These are phyloP conservation scores for Neostapfia colusana DNA, from an alignment of 176 grass and related monocot genomes.

Conservation along the genomic window DNA sequence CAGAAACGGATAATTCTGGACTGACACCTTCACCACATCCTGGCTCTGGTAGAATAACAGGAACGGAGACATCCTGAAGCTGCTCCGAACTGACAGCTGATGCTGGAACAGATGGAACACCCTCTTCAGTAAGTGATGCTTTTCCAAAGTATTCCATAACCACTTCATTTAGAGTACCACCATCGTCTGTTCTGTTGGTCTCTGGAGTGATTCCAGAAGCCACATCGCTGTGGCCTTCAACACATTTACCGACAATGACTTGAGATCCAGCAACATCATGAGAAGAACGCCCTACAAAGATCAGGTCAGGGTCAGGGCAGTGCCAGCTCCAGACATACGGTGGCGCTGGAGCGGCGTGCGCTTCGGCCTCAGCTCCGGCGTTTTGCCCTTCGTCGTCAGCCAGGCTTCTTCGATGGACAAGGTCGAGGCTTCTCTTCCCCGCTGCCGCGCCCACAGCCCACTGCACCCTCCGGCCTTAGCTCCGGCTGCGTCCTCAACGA, in stretches of 20 bases:
- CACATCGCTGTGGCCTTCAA: neutral
- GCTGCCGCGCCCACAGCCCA: too few species aligned
- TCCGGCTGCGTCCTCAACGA: too few species aligned
- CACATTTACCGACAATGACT: neutral
- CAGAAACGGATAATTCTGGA: constrained; percentile 27
- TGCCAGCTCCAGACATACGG: too few species aligned
- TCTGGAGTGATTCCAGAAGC: constrained; percentile 15
- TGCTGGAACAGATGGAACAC: neutral
- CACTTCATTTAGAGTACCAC: constrained; percentile 12
- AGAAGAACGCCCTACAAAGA: constrained; percentile 32
- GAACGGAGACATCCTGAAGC: neutral
- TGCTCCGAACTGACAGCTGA: constrained; percentile 16
- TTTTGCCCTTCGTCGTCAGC: too few species aligned
- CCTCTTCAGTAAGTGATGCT: constrained; percentile 17
- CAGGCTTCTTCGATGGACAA: too few species aligned
- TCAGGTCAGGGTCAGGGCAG: too few species aligned
- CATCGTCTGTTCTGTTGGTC: constrained; percentile 5
- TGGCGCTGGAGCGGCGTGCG: too few species aligned
- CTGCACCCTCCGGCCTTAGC: too few species aligned
- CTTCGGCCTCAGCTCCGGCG: too few species aligned
- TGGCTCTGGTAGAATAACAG: neutral
- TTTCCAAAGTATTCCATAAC: constrained; percentile 1
- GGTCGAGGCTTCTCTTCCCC: too few species aligned
- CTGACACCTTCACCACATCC: constrained; percentile 21
- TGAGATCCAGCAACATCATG: neutral